Evolutionary conservation across 2,329 filamentous ascomycete species (phyloP).

Genomic region (Sclerotinia subarctica): DNA sequence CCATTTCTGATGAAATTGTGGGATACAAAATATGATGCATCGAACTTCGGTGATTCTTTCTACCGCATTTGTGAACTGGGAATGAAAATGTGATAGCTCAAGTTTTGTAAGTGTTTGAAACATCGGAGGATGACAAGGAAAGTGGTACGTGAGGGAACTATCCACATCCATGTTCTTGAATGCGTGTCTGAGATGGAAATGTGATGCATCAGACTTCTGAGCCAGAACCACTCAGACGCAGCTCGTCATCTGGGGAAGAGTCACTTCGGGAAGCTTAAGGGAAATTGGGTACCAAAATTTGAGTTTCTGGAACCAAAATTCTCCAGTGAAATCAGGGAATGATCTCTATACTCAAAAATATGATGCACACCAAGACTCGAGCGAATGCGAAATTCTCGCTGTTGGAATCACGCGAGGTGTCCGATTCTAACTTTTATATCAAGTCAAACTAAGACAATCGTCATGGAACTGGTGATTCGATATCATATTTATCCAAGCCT

Average conservation of each 20-base stretch:
- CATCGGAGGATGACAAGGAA: too few species aligned
- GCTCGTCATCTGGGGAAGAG: too few species aligned
- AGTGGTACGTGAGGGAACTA: neutral
- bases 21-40: neutral
- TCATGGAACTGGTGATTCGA: neutral
- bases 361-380: neutral
- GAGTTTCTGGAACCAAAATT: too few species aligned
- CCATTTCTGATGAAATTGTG: neutral
- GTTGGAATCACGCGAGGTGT: neutral
- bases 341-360: neutral
- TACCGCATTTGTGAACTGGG: too few species aligned
- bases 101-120: too few species aligned
- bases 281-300: too few species aligned
- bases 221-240: neutral
- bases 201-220: neutral
- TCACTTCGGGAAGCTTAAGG: neutral
- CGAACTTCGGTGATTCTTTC: neutral
- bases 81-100: too few species aligned
- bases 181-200: neutral
- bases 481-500: neutral
- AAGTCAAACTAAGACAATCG: neutral
- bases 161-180: neutral
- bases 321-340: neutral
- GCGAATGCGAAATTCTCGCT: neutral
- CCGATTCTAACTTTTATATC: neutral